Percentiles rank a stretch among this genome's conserved stretches.
These are phyloP conservation scores for Penicillium paneum DNA, from an alignment of 2,329 filamentous ascomycete genomes.

Conservation along the genomic window DNA sequence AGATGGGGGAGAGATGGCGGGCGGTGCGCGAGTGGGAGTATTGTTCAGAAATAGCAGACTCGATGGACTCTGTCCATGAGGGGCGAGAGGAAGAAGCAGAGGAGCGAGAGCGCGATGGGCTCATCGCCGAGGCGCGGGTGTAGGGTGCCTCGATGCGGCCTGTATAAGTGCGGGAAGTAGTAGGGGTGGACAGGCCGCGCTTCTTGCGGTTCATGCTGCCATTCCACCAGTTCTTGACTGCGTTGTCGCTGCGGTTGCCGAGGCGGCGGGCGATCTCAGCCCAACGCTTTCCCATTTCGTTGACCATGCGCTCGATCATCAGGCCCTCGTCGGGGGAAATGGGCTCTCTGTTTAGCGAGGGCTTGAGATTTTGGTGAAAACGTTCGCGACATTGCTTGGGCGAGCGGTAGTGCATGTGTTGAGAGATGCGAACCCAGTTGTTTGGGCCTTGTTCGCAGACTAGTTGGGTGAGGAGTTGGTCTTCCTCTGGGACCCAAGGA, in stretches of 20 bases:
- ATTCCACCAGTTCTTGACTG: constrained; percentile 98
- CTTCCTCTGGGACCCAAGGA: constrained; percentile 79
- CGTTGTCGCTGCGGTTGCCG: constrained; percentile 84
- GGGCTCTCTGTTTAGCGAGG: constrained; percentile 67
- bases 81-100: constrained; percentile 26
- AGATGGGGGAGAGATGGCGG: constrained; percentile 39
- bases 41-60: constrained; percentile 15
- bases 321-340: constrained; percentile 68
- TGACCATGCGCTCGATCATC: constrained; percentile 73
- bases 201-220: constrained; percentile 80
- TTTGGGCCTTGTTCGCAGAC: constrained; percentile 69
- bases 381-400: constrained; percentile 95
- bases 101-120: constrained; percentile 31
- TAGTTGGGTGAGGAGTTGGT: constrained; percentile 65
- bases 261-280: constrained; percentile 84
- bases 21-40: constrained; percentile 20
- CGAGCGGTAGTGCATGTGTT: constrained; percentile 70
- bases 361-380: constrained; percentile 90
- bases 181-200: constrained; percentile 43
- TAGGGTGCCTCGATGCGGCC: constrained; percentile 43
- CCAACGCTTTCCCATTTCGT: constrained; percentile 80
- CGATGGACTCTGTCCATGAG: constrained; percentile 21
- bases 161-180: constrained; percentile 35
- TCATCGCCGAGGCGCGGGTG: constrained; percentile 30
- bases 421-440: constrained; percentile 88